Evolutionary conservation across 768 basidiomycete species (phyloP).

Genomic region (Naganishia vaughanmartiniae): DNA sequence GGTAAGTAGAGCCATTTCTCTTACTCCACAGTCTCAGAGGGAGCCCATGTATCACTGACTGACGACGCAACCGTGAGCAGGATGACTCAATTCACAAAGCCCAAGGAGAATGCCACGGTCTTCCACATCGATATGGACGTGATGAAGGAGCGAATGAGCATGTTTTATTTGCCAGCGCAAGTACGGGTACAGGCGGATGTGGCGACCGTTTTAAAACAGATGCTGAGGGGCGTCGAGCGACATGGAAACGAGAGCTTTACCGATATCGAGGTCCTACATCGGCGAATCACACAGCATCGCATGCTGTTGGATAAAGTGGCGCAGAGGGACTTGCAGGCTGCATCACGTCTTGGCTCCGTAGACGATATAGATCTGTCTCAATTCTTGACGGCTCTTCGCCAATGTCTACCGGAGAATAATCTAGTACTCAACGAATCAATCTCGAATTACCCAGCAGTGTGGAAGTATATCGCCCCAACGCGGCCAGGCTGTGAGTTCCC

Average conservation of each 20-base stretch:
- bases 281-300: background rate
- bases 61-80: background rate
- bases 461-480: conserved; percentile 62
- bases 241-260: conserved; percentile 38
- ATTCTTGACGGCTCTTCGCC: conserved; percentile 58
- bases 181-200: background rate
- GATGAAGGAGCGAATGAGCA: conserved; percentile 55
- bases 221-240: conserved; percentile 36
- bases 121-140: conserved; percentile 67
- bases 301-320: background rate
- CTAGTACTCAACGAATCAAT: conserved; percentile 66
- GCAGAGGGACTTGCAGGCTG: background rate
- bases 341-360: background rate
- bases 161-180: conserved; percentile 24
- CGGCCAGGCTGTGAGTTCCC: conserved; percentile 55
- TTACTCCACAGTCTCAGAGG: background rate
- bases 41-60: background rate
- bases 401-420: conserved; percentile 54
- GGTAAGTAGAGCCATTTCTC: conserved; percentile 50
- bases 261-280: conserved; percentile 42
- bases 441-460: conserved; percentile 60
- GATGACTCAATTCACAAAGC: conserved; percentile 53
- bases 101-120: conserved; percentile 56
- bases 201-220: conserved; percentile 30
- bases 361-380: conserved; percentile 51